These are phyloP conservation scores for Thraustochytrium striatum DNA, from an alignment of 352 stramenopile genomes.

Conservation along the genomic window DNA sequence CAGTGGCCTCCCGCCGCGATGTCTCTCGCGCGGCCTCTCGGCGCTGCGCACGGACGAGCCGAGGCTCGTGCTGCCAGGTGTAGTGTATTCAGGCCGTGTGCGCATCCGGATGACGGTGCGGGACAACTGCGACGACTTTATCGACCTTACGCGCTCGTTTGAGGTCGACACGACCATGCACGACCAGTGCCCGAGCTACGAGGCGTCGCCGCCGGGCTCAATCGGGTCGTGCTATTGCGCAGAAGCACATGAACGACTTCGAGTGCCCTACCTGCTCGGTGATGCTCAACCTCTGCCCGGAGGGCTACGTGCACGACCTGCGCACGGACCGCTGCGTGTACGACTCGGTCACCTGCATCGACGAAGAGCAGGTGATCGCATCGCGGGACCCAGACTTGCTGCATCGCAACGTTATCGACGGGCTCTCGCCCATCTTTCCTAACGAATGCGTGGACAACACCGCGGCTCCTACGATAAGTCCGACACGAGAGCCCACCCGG, in stretches of 20 bases:
- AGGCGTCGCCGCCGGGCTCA: not conserved
- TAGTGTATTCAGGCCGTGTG: not conserved
- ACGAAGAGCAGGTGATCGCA: not conserved
- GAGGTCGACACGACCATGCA: not conserved
- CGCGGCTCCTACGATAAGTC: too few species aligned
- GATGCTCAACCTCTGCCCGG: not conserved
- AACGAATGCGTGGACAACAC: not conserved
- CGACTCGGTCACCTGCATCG: not conserved
- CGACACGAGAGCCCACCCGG: not conserved
- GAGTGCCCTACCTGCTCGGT: constrained; percentile 12
- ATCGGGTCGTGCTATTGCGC: constrained; percentile 42
- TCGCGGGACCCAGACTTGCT: too few species aligned
- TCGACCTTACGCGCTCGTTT: not conserved
- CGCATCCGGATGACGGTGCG: not conserved
- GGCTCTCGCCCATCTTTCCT: not conserved
- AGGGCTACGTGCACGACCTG: constrained; percentile 25
- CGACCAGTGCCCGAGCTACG: not conserved
- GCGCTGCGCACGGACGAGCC: not conserved
- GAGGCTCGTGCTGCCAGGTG: not conserved
- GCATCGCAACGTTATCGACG: not conserved
- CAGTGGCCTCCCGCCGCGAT: not conserved
- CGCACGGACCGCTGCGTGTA: not conserved
- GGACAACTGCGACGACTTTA: not conserved
- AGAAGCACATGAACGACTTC: constrained; percentile 4
- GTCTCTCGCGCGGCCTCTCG: not conserved